Evolutionary conservation across 345 rosid species (phyloP).

Genomic region (Ceriops zippeliana): DNA sequence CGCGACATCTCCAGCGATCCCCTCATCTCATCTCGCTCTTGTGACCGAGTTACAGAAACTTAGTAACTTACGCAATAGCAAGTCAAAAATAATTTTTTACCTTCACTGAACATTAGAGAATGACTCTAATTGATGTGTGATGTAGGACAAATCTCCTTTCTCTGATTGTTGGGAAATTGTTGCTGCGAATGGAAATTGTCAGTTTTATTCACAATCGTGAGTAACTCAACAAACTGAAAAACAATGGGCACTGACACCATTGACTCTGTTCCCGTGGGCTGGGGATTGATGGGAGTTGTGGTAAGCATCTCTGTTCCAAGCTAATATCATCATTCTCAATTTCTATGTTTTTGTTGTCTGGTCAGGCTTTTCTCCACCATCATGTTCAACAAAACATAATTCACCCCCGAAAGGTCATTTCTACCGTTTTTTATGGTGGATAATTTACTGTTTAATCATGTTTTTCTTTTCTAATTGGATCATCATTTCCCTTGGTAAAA

Average conservation of each 20-base stretch:
- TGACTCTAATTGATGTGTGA: too few relatives aligned
- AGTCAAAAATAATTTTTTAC: too few relatives aligned
- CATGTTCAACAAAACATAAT: constrained; percentile 5
- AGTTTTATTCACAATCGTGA: not conserved
- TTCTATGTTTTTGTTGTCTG: not conserved
- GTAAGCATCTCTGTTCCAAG: constrained; percentile 21
- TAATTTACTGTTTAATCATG: not conserved
- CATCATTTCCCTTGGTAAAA: constrained; percentile 18
- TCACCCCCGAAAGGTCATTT: not conserved
- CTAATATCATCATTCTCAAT: not conserved
- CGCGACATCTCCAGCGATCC: too few relatives aligned
- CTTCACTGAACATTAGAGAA: too few relatives aligned
- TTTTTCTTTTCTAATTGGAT: constrained; percentile 23
- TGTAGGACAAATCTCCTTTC: not conserved
- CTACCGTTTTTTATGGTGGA: not conserved
- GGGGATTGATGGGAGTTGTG: constrained; percentile 25
- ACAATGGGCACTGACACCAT: constrained; percentile 1
- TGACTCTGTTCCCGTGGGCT: constrained; percentile 24
- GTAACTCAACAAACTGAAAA: not conserved
- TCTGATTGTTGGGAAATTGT: constrained; percentile 14
- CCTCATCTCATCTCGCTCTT: too few relatives aligned
- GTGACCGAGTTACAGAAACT: too few relatives aligned
- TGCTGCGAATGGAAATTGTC: not conserved
- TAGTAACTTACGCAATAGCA: too few relatives aligned
- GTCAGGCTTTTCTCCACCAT: not conserved